A percentile compares a stretch with the other conserved stretches of the same genome.
Evolutionary conservation across 805 yeast species (phyloP).

Genomic region (Ogataea paraovalis): DNA sequence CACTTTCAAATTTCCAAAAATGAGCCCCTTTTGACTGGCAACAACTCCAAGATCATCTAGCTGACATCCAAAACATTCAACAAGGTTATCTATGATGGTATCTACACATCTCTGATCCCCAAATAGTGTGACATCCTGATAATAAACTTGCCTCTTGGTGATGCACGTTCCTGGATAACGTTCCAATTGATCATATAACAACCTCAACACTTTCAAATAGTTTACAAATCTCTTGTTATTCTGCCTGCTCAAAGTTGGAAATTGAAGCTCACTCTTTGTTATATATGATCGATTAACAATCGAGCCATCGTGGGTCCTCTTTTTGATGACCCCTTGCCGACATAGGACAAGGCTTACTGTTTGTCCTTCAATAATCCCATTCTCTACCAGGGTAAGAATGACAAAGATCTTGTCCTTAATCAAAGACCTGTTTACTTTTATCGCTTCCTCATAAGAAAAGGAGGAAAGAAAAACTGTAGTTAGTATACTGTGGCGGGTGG

Average conservation of each 20-base stretch:
- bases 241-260: conserved; percentile 17
- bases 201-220: conserved; percentile 19
- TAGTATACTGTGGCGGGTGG: no score
- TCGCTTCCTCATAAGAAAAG: no score
- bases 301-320: conserved; percentile 4
- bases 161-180: conserved; percentile 14
- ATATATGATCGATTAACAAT: neutral
- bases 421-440: neutral
- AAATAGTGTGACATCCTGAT: conserved; percentile 53
- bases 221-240: conserved; percentile 20
- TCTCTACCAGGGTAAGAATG: conserved; percentile 21
- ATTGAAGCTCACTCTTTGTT: conserved; percentile 9
- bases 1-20: conserved; percentile 37
- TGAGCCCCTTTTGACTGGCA: conserved; percentile 55
- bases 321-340: conserved; percentile 6
- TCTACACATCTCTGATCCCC: conserved; percentile 40
- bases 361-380: conserved; percentile 26
- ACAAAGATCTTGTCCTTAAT: conserved; percentile 12
- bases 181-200: conserved; percentile 15
- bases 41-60: conserved; percentile 39
- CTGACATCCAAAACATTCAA: conserved; percentile 35
- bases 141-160: conserved; percentile 56
- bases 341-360: conserved; percentile 16
- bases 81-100: conserved; percentile 35
- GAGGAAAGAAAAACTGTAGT: no score